Conservation (phyloP, 306 rosid species). For the Lagenaria siceraria region DNA sequence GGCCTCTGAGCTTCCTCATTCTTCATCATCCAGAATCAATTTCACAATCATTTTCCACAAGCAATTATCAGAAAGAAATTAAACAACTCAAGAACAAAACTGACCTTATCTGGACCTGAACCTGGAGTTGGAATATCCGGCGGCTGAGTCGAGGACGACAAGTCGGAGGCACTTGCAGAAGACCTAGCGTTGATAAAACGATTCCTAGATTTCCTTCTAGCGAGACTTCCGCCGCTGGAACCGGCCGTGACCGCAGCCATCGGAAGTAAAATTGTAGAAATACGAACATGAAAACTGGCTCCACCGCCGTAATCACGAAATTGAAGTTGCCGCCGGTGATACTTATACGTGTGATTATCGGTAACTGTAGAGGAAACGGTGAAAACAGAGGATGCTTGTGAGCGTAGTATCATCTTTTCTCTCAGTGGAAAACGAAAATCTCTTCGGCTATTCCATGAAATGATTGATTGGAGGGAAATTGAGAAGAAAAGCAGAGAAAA, state of each 20-base stretch:
- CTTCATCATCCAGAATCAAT: slow-evolving; percentile 2
- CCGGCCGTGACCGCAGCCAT: slow-evolving; percentile 14
- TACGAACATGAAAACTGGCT: not conserved
- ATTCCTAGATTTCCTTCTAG: slow-evolving; percentile 13
- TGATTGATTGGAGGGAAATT: not conserved
- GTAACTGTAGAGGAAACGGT: not conserved
- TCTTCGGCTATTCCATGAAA: not conserved
- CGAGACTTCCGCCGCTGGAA: not conserved
- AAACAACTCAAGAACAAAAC: not conserved
- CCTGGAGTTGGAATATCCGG: not conserved
- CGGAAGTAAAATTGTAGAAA: not conserved
- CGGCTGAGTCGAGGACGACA: not conserved
- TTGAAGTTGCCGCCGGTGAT: not conserved
- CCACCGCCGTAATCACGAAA: not conserved
- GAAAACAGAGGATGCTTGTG: slow-evolving; percentile 4
- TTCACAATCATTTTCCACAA: not conserved
- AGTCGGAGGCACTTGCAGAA: slow-evolving; percentile 7
- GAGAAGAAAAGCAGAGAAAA: not conserved
- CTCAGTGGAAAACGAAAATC: not conserved
- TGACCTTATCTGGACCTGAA: slow-evolving; percentile 16
- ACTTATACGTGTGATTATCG: not conserved
- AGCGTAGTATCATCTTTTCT: not conserved
- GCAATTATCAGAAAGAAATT: not conserved
- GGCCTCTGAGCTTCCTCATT: slow-evolving; percentile 22
- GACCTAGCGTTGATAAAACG: slow-evolving; percentile 10